Percentiles rank a stretch among this genome's conserved stretches.
phyloP scores from a whole-genome alignment of 2,329 filamentous ascomycete species.

The Thielaviopsis populi region DNA sequence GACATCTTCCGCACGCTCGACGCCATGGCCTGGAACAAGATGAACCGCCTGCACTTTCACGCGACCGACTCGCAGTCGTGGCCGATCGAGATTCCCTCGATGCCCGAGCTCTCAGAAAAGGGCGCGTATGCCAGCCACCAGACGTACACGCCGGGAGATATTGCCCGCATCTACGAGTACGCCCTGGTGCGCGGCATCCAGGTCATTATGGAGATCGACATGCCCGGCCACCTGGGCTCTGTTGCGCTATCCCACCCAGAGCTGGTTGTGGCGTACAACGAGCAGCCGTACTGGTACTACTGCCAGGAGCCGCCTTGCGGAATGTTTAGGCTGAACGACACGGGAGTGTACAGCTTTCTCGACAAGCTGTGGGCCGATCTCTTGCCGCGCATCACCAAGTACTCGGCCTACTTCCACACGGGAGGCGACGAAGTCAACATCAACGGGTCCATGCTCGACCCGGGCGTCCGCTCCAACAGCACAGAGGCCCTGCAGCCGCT shows the following conservation, averaged over 20 bases:
- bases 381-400: constrained; percentile 53
- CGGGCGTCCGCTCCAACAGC: constrained; percentile 53
- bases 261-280: constrained; percentile 50
- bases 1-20: constrained; percentile 65
- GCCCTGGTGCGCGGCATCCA: constrained; percentile 53
- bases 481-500: constrained; percentile 52
- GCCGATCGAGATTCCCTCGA: constrained; percentile 63
- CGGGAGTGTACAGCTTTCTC: constrained; percentile 55
- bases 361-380: constrained; percentile 60
- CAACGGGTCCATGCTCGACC: constrained; percentile 59
- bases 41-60: constrained; percentile 71
- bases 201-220: constrained; percentile 63
- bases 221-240: constrained; percentile 62
- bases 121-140: constrained; percentile 57
- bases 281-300: constrained; percentile 41
- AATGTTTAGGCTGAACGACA: constrained; percentile 61
- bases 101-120: constrained; percentile 56
- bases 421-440: constrained; percentile 78
- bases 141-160: constrained; percentile 50
- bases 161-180: constrained; percentile 54
- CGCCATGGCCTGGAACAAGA: constrained; percentile 61
- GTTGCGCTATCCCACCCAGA: constrained; percentile 54
- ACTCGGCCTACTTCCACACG: constrained; percentile 65
- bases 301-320: constrained; percentile 51
- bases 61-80: constrained; percentile 73